Evolutionary conservation across 345 rosid genomes (phyloP), one percentile per base, ranked within the genome.

Genomic region (Rhizophora mangle): DNA sequence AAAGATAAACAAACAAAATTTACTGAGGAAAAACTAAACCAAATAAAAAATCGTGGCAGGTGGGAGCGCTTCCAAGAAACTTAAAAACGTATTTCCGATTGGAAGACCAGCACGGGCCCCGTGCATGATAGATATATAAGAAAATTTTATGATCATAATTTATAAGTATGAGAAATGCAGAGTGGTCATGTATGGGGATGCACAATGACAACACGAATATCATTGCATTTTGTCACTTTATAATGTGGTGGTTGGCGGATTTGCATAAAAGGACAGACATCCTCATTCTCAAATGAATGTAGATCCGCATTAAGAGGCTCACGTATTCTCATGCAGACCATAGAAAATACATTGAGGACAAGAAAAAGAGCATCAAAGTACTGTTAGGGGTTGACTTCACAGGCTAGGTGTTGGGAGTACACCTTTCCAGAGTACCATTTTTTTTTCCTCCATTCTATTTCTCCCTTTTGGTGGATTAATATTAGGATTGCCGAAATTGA

Each of bases 341-440:
- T 22, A 56, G 16, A 56, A 56, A 56, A 56, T 24, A 27, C 16
- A 56, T 10, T 69, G 69, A 61, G 63, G 64, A 67, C 49, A 67
- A 75, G 64, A 69, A 69, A 72, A 75, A 56, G 39, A 20, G 67
- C 20, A 53, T 65, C 64, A 56, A 21, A 57, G 64, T 39, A 70
- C 71, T 80, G 83, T 63, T 67, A 57, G 62, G 78, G 53, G 83
- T 80, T 80, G 83, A 80, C 83, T 72, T 76, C 65, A 52, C 62
- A 55, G 78, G 64, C 74, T 51, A 60, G 34, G 29, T 46, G 80
- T 60, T 68, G 76, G 66, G 67, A 46, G 30, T 34, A 13, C 67
- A 32, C 71, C 76, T 79, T 75, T 68, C 68, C 71, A 60, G 60
- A 5, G 39, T 56, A 3, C 62, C 43, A 5, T 30, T 29, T 43